Base-by-base conservation (phyloP, 495 filamentous ascomycete species). In the Cudoniella acicularis region DNA sequence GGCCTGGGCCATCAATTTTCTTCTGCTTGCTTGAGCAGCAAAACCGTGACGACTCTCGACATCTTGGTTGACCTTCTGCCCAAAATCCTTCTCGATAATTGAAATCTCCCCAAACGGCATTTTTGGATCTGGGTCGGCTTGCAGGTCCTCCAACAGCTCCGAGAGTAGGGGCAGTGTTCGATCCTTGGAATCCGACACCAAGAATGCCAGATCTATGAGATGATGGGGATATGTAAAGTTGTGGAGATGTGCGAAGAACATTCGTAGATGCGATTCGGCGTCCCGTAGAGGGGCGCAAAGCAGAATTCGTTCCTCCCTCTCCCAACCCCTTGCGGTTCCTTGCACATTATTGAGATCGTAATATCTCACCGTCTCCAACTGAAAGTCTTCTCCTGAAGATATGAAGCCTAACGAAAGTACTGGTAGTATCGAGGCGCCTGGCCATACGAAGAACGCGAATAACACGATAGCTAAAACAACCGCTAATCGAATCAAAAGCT, bases 161-260 rank as follows among this genome's bases (percentile, higher is more conserved):
- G 84, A 79, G 43, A 99, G 79, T 53, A 92, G 79, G 9, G 77
- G 72, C n/a, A 96, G 75, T 1, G 95, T 99, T 36, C 84, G 79
- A 69, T 99, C 95, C 66, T 94, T 96, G 11, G 94, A 98, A 71
- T 99, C 95, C 49, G 95, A 97, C 17, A 99, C 95, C 49, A 99
- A 76, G 68, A 99, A 99, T 2, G 94, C 95, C 18, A 99, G 77
- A 66, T 99, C 95, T 67, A 99, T 92, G 45, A 98, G 80, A 67
- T 95, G 87, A 69, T 99, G 95, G 0, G 95, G 95, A 68, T 99
- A 99, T 30, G 95, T 99, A 54, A 99, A 88, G 73, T 98, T 99
- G 48, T 82, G 85, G 43, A 99, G 83, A 71, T 99, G 95, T 27
- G 85, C 86, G 74, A 99, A 99, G 81, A 99, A 98, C 94, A 99